Evolutionary conservation across 2,329 filamentous ascomycete species (phyloP), one percentile per base, ranked within the genome.

Genomic region (Aureobasidium lini): DNA sequence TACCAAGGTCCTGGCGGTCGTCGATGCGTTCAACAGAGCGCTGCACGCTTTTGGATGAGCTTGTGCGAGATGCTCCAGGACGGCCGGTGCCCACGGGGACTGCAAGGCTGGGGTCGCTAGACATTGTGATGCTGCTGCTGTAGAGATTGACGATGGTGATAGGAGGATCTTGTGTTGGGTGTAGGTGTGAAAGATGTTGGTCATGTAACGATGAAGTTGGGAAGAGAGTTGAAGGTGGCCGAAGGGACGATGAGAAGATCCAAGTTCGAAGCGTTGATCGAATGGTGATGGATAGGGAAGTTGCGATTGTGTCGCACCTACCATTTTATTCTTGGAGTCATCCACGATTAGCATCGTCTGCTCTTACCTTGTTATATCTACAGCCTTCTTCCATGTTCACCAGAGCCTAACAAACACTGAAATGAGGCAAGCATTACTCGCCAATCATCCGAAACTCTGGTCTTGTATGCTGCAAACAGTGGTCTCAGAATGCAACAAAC

Each of bases 21-120:
- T 63, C 56, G 50, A 63, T 57, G 49, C 53, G 49, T 43, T 63
- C 60, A 44, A 47, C 57, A 50, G 46, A 29, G 46, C 50, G 46
- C 39, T 57, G 59, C 34, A 57, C 16, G 39, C 43, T 50, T 32
- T 44, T 29, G 36, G 59, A 56, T 46, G 59, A 61, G 52, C 23
- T 43, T 37, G 59, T 43, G 52, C 59, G 59, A 61, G 59, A 57
- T 34, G 43, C 36, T 40, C 23, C 50, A 50, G 49, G 52, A 56
- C 52, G 52, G 40, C 13, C 10, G 11, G 57, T 37, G 34, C 13
- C 46, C 32, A 44, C 9, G 13, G 57, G 47, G 9, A 59, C 32
- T 39, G 57, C 50, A 40, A 56, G 59, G 13, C 13, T 49, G 18
- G 39, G n/a, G 32, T 39, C 18, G 49, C 16, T 42, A 39, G 59